Percentiles rank a stretch among this genome's conserved stretches.
Conservation (phyloP, 1,139 yeast genomes). For the Suhomyces bolitotheri region DNA sequence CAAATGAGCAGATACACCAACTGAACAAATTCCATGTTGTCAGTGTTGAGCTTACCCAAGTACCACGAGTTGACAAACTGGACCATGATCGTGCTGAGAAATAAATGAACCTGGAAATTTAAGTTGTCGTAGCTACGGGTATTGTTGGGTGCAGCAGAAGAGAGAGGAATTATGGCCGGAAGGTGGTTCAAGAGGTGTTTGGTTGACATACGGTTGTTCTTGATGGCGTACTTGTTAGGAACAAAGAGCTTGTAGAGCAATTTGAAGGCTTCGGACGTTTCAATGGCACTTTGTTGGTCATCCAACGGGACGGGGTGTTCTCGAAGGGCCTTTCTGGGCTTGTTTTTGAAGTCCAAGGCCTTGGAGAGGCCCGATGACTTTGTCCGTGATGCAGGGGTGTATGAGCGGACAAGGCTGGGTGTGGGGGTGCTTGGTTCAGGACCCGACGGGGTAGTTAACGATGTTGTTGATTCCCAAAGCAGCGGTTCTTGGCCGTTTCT, state of each 20-base stretch:
- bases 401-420: not conserved
- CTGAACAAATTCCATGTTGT: conserved; percentile 36
- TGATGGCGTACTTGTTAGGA: conserved; percentile 32
- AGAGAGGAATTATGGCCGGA: conserved; percentile 26
- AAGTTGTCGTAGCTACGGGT: conserved; percentile 17
- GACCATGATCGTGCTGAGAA: conserved; percentile 35
- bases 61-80: conserved; percentile 45
- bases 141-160: conserved; percentile 15
- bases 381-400: conserved; percentile 1
- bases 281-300: conserved; percentile 1
- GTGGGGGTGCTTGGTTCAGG: not conserved
- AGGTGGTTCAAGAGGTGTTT: conserved; percentile 30
- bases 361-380: conserved; percentile 4
- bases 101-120: conserved; percentile 41
- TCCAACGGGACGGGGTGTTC: conserved; percentile 1
- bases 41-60: conserved; percentile 38
- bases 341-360: conserved; percentile 7
- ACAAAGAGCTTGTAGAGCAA: conserved; percentile 37
- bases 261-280: conserved; percentile 29
- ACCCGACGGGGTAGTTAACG: not conserved
- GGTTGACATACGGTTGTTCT: conserved; percentile 28
- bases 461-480: not conserved
- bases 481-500: conserved; percentile 5
- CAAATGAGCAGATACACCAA: conserved; percentile 33
- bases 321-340: conserved; percentile 8